A percentile compares a stretch with the other conserved stretches of the same genome.
Evolutionary conservation across 495 filamentous ascomycete genomes (phyloP).

Genomic region (Articulospora tetracladia): DNA sequence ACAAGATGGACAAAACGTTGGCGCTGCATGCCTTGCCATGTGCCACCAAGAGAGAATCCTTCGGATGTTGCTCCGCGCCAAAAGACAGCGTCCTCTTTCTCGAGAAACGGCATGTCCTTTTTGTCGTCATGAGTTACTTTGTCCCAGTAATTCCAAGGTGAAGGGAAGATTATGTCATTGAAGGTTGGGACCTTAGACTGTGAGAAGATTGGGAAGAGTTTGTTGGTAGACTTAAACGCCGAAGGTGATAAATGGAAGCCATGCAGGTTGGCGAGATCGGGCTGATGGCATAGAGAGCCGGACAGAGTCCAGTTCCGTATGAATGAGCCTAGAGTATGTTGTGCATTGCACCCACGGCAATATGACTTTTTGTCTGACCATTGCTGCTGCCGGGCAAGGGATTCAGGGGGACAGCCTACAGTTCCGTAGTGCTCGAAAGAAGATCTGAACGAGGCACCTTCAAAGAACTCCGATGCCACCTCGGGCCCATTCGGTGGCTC

Average conservation of each 20-base stretch:
- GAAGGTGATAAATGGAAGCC: constrained; percentile 68
- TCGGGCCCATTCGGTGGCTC: constrained; percentile 28
- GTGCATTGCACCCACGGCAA: constrained; percentile 57
- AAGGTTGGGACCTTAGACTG: constrained; percentile 74
- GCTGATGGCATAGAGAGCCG: constrained; percentile 60
- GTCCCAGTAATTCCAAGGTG: constrained; percentile 64
- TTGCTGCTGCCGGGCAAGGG: constrained; percentile 49
- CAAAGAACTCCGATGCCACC: constrained; percentile 39
- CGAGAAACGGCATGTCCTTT: constrained; percentile 48
- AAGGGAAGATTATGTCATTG: constrained; percentile 77
- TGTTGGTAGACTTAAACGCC: constrained; percentile 46
- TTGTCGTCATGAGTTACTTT: constrained; percentile 59
- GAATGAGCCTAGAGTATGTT: constrained; percentile 54
- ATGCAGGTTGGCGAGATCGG: constrained; percentile 54
- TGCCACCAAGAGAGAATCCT: constrained; percentile 54
- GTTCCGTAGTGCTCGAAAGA: constrained; percentile 49
- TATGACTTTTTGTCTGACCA: constrained; percentile 50
- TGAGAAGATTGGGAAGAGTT: constrained; percentile 70
- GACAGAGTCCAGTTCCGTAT: constrained; percentile 65
- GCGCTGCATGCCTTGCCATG: constrained; percentile 67
- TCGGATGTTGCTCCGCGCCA: constrained; percentile 73
- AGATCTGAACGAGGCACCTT: constrained; percentile 35
- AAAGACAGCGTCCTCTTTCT: constrained; percentile 51
- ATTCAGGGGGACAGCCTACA: constrained; percentile 53
- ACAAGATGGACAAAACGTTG: constrained; percentile 67